Base-by-base conservation (phyloP, 2,329 filamentous ascomycete genomes). In the Phialophora macrospora region DNA sequence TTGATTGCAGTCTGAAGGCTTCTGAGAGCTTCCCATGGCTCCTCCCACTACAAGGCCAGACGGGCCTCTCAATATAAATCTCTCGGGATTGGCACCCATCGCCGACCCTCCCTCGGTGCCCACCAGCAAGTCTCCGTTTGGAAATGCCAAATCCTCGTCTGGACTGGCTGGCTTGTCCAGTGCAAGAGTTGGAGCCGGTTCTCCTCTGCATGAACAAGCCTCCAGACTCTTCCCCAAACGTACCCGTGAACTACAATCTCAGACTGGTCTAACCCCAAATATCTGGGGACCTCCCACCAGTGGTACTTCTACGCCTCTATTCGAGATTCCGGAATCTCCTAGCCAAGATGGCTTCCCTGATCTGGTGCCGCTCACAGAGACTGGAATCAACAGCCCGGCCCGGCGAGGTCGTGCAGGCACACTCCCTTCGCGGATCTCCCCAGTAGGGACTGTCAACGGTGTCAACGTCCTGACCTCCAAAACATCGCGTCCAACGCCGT, bases 281-380 rank as follows among this genome's bases (percentile, higher is more conserved):
- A 89, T 90, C 51, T 98, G 95, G 95, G 93, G 95, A 11, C 94
- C 95, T 71, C 94, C 95, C 56, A 97, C 94, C 63, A 97, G 94
- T 77, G 95, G 94, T 71, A 94, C 97, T 78, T 97, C 94, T 22
- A 97, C 94, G 49, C 95, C 95, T 72, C 86, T 99, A 59, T 92
- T 95, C 75, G 95, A 98, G 81, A 98, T 99, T 68, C 93, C 94
- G 70, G 95, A 99, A 80, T 97, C 94, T 41, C 95, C 95, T 34
- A 95, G 91, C 71, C 86, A 84, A 72, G 94, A 97, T 81, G 94
- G 91, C 72, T 98, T 98, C 73, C 93, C 95, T 65, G 93, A 97
- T 78, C 92, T 97, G 76, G 86, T 90, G 72, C 84, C 91, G 49
- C 85, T 90, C 49, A 84, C 89, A 8, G 85, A 90, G 70, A 85